Base-by-base conservation (phyloP, 2,329 filamentous ascomycete genomes). In the Pseudogymnoascus sp. region DNA sequence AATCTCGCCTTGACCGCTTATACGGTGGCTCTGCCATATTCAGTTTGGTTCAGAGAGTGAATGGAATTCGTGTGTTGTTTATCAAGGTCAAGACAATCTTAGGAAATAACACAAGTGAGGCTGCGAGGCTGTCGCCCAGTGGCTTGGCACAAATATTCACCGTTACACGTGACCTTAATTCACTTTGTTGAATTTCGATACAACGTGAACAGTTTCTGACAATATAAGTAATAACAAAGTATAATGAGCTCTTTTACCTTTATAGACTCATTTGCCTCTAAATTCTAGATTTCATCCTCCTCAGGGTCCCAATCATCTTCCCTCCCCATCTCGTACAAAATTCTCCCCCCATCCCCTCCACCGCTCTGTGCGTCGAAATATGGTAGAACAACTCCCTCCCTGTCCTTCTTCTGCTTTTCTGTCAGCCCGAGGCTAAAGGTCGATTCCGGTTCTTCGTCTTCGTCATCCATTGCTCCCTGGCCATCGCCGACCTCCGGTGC, bases 231-330 rank as follows among this genome's bases (percentile, higher is more conserved):
- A 30, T 11, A 5, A 53, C 35, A 20, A 30, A 15, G 9, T 53
- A 53, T 14, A 20, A 33, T 11, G 9, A 4, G 15, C 15, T 33
- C 4, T 33, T 53, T 22, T 15, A 22, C 1, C 25, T 15, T 43
- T 25, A 6, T 3, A 28, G n/a, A 5, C 11, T n/a, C n/a, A n/a
- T n/a, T n/a, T 47, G 7, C n/a, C 25, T 4, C 11, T 28, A 43
- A 71, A 36, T 71, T 71, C 63, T 70, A 70, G 65, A 73, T 75
- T 75, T 97, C 92, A 75, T 97, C 92, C 70, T 97, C 91, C 70
- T 96, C 91, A 62, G 96, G 92, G 68, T 96, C 92, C 75, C 97
- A 97, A 72, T 97, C 91, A 74, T 99, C 94, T 76, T 97, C 94
- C 64, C 86, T 83, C 1, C 92, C 93, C 89, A 97, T 96, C 68